Base-by-base conservation (phyloP, 2,329 filamentous ascomycete species). In the Hypoxylon sp. region DNA sequence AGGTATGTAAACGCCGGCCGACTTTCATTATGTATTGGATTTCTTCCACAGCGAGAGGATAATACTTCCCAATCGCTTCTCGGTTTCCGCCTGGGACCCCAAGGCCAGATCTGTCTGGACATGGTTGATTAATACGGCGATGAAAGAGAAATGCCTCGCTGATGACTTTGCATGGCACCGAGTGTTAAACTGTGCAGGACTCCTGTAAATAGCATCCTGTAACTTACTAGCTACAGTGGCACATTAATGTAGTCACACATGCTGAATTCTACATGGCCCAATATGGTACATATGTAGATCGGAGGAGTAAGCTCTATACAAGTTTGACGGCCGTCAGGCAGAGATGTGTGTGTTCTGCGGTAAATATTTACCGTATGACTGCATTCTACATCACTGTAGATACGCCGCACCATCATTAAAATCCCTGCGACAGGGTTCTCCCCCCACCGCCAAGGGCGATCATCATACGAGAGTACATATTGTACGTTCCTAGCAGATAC, bases 391-490 rank as follows among this genome's bases (percentile, higher is more conserved):
- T 27, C 42, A 67, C 65, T 61, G 67, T 64, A 67, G 54, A 65
- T 63, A 50, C 67, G 67, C 61, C 54, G 58, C 58, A 63, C 32
- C 44, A 58, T 60, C 58, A 60, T 62, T 52, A 46, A 50, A 55
- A 57, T 54, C 51, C 58, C 58, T 62, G 64, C 64, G 59, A 72
- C 72, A 71, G 61, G 73, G 71, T 35, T 50, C 32, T 32, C 44
- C 54, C 67, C 69, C 63, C 62, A 64, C 62, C 65, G 72, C 73
- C 72, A 75, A 75, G 73, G 74, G 62, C 71, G 74, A 75, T 75
- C 73, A 74, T 69, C 60, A 65, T 69, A 71, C 64, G 62, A 65
- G 51, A 61, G 65, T 65, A 60, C 70, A 0, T 19, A 15, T 57
- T 31, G 35, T 55, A 57, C 32, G 51, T 56, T 46, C 46, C 32